phyloP scores from a whole-genome alignment of 2,329 filamentous ascomycete genomes.

The Colletotrichum abscissum region DNA sequence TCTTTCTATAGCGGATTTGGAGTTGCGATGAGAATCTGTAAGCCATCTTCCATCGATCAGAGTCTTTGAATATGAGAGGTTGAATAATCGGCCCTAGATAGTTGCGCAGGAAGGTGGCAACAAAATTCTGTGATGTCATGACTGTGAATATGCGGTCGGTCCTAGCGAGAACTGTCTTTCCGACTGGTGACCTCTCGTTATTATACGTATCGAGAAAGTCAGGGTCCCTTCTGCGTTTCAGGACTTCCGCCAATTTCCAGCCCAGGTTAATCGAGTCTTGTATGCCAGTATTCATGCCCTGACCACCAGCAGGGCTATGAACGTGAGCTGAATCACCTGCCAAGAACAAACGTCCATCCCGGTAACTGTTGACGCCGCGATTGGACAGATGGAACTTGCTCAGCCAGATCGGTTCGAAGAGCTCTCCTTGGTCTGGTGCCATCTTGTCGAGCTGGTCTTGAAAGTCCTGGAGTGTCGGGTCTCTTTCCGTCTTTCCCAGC shows the following conservation, averaged over 20 bases:
- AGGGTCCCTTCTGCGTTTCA: conserved; percentile 37
- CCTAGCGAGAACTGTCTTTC: conserved; percentile 51
- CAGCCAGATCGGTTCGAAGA: conserved; percentile 51
- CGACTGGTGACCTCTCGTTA: conserved; percentile 58
- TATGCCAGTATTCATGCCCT: conserved; percentile 51
- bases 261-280: conserved; percentile 48
- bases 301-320: conserved; percentile 48
- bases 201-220: conserved; percentile 60
- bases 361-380: conserved; percentile 53
- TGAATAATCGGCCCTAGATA: conserved; percentile 50
- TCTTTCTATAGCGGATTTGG: conserved; percentile 54
- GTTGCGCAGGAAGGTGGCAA: conserved; percentile 51
- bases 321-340: conserved; percentile 51
- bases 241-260: conserved; percentile 46
- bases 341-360: conserved; percentile 42
- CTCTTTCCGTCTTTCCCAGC: background rate
- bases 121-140: conserved; percentile 47
- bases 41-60: conserved; percentile 35
- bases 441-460: conserved; percentile 42
- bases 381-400: conserved; percentile 58
- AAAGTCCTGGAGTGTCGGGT: conserved; percentile 19
- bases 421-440: conserved; percentile 42
- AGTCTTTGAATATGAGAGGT: conserved; percentile 45
- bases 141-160: conserved; percentile 55
- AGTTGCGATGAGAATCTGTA: conserved; percentile 55